Evolutionary conservation across 805 yeast genomes (phyloP).

Genomic region (Sungouiella thailandica): DNA sequence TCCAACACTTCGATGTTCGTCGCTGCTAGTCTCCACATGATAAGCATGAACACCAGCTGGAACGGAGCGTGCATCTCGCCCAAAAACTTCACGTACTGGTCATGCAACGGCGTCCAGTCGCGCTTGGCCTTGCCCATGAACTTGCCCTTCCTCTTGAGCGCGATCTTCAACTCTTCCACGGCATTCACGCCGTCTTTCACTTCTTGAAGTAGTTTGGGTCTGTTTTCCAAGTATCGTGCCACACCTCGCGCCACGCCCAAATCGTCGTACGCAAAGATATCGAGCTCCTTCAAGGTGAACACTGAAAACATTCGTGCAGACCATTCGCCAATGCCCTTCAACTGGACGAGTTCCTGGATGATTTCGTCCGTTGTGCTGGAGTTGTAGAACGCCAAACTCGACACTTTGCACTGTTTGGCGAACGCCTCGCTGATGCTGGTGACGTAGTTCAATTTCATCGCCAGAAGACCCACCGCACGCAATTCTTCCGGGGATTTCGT

Average conservation of each 20-base stretch:
- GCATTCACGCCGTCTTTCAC: slow-evolving; percentile 32
- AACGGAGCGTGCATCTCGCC: slow-evolving; percentile 64
- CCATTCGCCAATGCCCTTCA: slow-evolving; percentile 83
- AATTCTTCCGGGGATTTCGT: slow-evolving; percentile 42
- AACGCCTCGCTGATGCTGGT: slow-evolving; percentile 52
- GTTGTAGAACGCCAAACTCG: slow-evolving; percentile 32
- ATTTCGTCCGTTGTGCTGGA: slow-evolving; percentile 41
- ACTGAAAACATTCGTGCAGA: slow-evolving; percentile 82
- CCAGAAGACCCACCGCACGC: slow-evolving; percentile 63
- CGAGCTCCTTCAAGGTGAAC: slow-evolving; percentile 60
- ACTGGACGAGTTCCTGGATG: slow-evolving; percentile 40
- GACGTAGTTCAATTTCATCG: slow-evolving; percentile 61
- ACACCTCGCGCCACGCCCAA: slow-evolving; percentile 83
- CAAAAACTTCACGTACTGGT: slow-evolving; percentile 48
- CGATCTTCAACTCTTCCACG: slow-evolving; percentile 27
- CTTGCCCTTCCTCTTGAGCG: slow-evolving; percentile 33
- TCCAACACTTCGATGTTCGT: slow-evolving; percentile 49
- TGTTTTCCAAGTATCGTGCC: slow-evolving; percentile 51
- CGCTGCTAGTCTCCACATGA: slow-evolving; percentile 68
- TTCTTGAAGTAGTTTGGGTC: slow-evolving; percentile 46
- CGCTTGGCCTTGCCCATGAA: slow-evolving; percentile 35
- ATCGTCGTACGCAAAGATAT: slow-evolving; percentile 75
- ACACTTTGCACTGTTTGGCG: slow-evolving; percentile 28
- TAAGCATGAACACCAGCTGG: slow-evolving; percentile 59
- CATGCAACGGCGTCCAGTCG: slow-evolving; percentile 66